These are phyloP conservation scores for Aquanectria penicillioides DNA, from an alignment of 2,329 filamentous ascomycete species.

Conservation along the genomic window DNA sequence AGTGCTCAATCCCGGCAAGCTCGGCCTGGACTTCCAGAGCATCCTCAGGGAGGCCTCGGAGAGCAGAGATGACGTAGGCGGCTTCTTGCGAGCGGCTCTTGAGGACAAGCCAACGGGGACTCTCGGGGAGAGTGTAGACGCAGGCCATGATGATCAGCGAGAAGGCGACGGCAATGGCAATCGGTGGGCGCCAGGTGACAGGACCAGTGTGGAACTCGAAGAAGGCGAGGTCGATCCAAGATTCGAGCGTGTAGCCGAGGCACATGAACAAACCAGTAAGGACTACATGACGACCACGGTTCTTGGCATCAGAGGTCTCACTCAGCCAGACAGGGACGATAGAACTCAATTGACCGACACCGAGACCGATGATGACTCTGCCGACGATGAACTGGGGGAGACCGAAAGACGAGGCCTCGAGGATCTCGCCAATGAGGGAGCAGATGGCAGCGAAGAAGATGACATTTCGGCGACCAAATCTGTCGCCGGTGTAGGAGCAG, in stretches of 20 bases:
- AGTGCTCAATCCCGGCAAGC: conserved; percentile 57
- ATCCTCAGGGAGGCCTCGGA: conserved; percentile 49
- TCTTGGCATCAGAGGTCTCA: conserved; percentile 59
- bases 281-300: conserved; percentile 56
- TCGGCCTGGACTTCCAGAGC: conserved; percentile 52
- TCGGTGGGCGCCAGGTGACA: conserved; percentile 46
- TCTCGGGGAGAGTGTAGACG: conserved; percentile 49
- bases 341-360: conserved; percentile 62
- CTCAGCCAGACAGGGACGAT: conserved; percentile 64
- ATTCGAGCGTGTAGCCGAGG: conserved; percentile 49
- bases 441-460: conserved; percentile 64
- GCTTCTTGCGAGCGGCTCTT: conserved; percentile 44
- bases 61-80: conserved; percentile 45
- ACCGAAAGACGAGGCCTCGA: conserved; percentile 62
- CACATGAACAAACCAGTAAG: conserved; percentile 63
- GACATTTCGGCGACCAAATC: conserved; percentile 64
- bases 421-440: conserved; percentile 60
- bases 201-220: conserved; percentile 43
- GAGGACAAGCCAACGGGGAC: conserved; percentile 48
- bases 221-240: conserved; percentile 57
- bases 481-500: conserved; percentile 60
- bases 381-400: conserved; percentile 49
- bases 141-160: conserved; percentile 43
- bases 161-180: conserved; percentile 46
- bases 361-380: conserved; percentile 62